Evolutionary conservation across 495 filamentous ascomycete species (phyloP).

Genomic region (Bathelium albidoporum): DNA sequence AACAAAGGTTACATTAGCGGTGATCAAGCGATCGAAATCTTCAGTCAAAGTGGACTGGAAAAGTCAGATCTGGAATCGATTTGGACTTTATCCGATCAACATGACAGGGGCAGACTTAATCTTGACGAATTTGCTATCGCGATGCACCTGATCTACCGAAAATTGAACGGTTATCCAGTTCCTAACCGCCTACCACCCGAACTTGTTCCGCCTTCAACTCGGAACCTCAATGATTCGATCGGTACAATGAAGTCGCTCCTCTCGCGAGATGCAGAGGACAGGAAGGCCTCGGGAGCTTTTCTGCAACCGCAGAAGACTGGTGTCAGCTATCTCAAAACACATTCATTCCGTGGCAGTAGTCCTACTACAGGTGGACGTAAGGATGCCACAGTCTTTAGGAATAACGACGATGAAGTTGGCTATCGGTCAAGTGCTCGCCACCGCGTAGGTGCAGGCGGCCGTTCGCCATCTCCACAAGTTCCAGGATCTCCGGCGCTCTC

Average conservation of each 20-base stretch:
- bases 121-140: constrained; percentile 98
- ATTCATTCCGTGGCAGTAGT: constrained; percentile 67
- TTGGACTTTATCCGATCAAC: constrained; percentile 90
- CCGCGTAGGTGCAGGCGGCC: constrained; percentile 47
- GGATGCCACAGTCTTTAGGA: constrained; percentile 93
- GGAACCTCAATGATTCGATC: constrained; percentile 84
- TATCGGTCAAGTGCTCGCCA: constrained; percentile 92
- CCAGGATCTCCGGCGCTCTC: constrained; percentile 53
- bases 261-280: constrained; percentile 75
- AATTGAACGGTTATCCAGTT: constrained; percentile 88
- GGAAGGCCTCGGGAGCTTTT: constrained; percentile 74
- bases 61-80: constrained; percentile 81
- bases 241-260: constrained; percentile 87
- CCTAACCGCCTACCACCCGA: constrained; percentile 88
- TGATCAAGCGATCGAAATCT: constrained; percentile 91
- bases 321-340: constrained; percentile 91
- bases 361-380: constrained; percentile 51
- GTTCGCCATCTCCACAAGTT: constrained; percentile 62
- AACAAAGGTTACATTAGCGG: constrained; percentile 88
- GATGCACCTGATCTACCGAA: constrained; percentile 98
- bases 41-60: constrained; percentile 88
- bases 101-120: constrained; percentile 86
- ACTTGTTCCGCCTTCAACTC: constrained; percentile 90
- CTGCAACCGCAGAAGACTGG: constrained; percentile 93
- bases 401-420: constrained; percentile 79